Evolutionary conservation across 2,329 filamentous ascomycete species (phyloP), one percentile per base, ranked within the genome.

Genomic region (Alternaria brassicae): DNA sequence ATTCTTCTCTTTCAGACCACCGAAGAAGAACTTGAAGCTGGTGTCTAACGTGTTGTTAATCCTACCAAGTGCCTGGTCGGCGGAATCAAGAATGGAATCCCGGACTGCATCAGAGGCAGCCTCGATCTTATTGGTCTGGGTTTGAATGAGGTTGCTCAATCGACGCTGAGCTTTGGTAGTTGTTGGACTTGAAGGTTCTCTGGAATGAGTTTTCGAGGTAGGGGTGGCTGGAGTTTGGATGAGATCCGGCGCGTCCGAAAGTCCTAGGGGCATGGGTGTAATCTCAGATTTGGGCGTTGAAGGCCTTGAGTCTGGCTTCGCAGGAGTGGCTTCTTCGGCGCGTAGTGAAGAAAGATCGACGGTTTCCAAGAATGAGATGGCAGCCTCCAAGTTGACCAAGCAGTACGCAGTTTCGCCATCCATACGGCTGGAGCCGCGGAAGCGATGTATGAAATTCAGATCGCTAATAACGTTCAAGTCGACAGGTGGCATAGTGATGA

Each of bases 371-470:
- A 99, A 99, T 52, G 91, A 93, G 56, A 98, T 92, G 58, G 94
- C 91, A 17, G 95, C 95, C 78, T 99, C 95, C 1, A 99, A 85
- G 68, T 97, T 99, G 39, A 96, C 97, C 57, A 99, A 82, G 72
- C 95, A 98, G 77, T 99, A 99, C 1, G 95, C 93, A 12, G 93
- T 91, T 78, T 99, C 95, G 15, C 95, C 95, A 57, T 96, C 92
- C 36, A 98, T 86, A 71, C 94, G 97, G 64, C 84, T 89, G 52
- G 91, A 87, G 75, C 92, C 91, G 56, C 95, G 88, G 75, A 99
- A 99, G 62, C 91, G 84, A 74, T 98, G 93, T 66, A 98, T 93
- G 75, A 98, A 99, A 68, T 91, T 88, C n/a, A 96, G 83, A 75
- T 99, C 96, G 81, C 94, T 98, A 72, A 97, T 92, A 55, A 93